Evolutionary conservation across 163 green algal species (phyloP), one percentile per base, ranked within the genome.

Genomic region (Coccomyxa subellipsoidea): DNA sequence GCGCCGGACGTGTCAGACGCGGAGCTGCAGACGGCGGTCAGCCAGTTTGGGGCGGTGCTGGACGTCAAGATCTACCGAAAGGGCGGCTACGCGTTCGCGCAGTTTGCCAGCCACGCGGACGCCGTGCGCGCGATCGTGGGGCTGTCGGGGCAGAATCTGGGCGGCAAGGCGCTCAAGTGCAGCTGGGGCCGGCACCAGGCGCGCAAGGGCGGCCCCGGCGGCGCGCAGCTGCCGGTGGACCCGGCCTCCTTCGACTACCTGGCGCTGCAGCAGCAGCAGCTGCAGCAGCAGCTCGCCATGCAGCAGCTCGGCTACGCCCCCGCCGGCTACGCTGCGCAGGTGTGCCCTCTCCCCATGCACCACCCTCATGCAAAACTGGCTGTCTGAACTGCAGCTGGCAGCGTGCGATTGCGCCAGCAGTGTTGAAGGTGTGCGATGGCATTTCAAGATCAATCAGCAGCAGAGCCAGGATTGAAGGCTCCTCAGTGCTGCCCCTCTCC

Each of bases 181-280:
- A 84, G 76, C 34, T 93, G 89, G 89, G 89, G 89, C 38, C 82
- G 84, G 15, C 89, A 93, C 73, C 89, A 87, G 76, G 39, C 80
- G 9, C 83, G 79, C 23, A 79, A 73, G 71, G 39, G 10, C 21
- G n/a, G n/a, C n/a, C n/a, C n/a, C n/a, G 66, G 66, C 7, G 54
- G 38, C 1, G 40, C 47, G n/a, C 32, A 38, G 18, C n/a, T 77
- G 71, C 12, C 31, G 12, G 34, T 40, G 18, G 35, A 40, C 71
- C 71, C 32, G n/a, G n/a, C 71, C 31, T 35, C 29, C n/a, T 18
- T 77, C 8, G 32, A 29, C 8, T 77, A 27, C 32, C 27, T 77
- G 71, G 32, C 35, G n/a, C 32, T 77, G 71, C 71, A 77, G 35
- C 34, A 39, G 32, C 35, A 39, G 34, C 71, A 75, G 4, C 71